These are phyloP conservation scores for Polyplosphaeria fusca DNA, from an alignment of 495 filamentous ascomycete genomes.

Conservation along the genomic window DNA sequence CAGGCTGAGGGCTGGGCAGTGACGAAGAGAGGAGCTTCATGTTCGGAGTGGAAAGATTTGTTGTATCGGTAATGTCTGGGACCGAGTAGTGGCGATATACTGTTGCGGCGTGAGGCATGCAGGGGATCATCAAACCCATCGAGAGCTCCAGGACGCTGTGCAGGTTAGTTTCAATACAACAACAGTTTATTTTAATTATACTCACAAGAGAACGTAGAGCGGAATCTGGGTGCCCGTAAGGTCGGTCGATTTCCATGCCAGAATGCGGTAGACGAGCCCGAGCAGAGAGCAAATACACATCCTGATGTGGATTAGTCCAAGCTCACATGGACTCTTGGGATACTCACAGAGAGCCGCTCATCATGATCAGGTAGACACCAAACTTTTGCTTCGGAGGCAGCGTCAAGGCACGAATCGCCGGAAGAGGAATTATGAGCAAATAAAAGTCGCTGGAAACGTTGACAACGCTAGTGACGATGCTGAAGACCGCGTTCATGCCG, in stretches of 20 bases:
- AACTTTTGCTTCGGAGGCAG: conserved; percentile 13
- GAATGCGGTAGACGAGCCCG: conserved; percentile 14
- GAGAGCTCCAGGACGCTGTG: conserved; percentile 14
- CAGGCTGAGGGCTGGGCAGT: neutral
- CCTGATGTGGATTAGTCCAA: neutral
- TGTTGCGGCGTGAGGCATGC: conserved; percentile 13
- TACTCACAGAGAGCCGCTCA: conserved; percentile 12
- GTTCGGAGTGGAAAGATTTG: conserved; percentile 13
- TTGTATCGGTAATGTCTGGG: conserved; percentile 18
- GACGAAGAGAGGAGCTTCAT: conserved; percentile 7
- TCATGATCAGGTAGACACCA: conserved; percentile 8
- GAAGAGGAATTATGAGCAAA: conserved; percentile 4
- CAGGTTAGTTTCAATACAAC: neutral
- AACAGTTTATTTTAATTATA: neutral
- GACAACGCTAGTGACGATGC: conserved; percentile 7
- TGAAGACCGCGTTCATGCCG: conserved; percentile 9
- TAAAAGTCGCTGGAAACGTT: conserved; percentile 12
- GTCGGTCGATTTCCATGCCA: conserved; percentile 14
- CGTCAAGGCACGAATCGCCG: neutral
- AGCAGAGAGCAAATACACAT: conserved; percentile 18
- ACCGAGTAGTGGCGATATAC: conserved; percentile 8
- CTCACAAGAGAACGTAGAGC: conserved; percentile 17
- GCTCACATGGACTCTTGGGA: neutral
- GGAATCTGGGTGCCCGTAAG: conserved; percentile 25
- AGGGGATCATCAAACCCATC: conserved; percentile 21